Evolutionary conservation across 2,329 filamentous ascomycete genomes (phyloP), one percentile per base, ranked within the genome.

Genomic region (Penicillium decumbens): DNA sequence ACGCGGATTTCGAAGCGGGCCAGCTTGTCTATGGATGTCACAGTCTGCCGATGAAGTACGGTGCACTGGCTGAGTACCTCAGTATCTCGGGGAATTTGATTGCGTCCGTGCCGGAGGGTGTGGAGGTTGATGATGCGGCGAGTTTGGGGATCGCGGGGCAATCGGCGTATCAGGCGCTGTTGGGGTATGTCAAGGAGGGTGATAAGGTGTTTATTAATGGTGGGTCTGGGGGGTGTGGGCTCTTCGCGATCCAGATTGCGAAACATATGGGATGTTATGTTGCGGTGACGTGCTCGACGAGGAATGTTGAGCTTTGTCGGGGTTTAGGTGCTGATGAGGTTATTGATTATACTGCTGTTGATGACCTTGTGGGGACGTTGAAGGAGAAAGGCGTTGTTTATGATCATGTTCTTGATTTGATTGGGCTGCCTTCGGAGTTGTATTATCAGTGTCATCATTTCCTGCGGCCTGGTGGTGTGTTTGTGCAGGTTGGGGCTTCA

Each of bases 191-290:
- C 41, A 69, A 71, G 20, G 52, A 65, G 3, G 80, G 80, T n/a
- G 74, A 79, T 44, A 77, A 75, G 57, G 73, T 87, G 6, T 81
- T 86, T 59, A 77, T 86, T 64, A 85, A 86, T 55, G 83, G 82
- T 10, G 82, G 82, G 0, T 80, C 76, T 5, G 84, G 84, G 8
- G 83, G 83, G 0, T 77, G 75, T 0, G 84, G 84, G 0, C 75
- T 76, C 0, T 84, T 77, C 49, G 78, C 74, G 0, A 80, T 87
- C 45, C 83, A 87, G 61, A 77, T 86, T 39, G 83, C 82, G 7
- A 85, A 84, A 62, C 70, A 72, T 0, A 60, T 81, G 3, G 82
- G 82, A 0, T 83, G 79, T 56, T 70, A 78, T 53, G 83, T 87
- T 28, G 80, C 77, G 1, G 73, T 75, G 2, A 77, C 75, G 4